Evolutionary conservation across 129 eudicot genomes (phyloP).

Genomic region (Saussurea involucrata): DNA sequence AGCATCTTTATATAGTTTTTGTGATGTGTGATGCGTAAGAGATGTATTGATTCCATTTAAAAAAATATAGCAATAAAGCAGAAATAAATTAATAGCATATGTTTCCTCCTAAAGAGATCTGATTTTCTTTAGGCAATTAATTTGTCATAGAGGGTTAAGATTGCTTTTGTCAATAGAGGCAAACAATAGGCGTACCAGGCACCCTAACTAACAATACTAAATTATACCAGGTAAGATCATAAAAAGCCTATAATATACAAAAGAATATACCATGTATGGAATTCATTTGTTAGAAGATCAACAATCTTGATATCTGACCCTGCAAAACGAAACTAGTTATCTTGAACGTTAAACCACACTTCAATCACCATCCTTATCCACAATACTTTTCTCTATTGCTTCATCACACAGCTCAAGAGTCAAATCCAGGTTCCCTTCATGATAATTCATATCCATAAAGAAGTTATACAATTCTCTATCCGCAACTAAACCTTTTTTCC

Average conservation of each 20-base stretch:
- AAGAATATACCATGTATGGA: slow-evolving; percentile 3
- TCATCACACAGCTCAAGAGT: slow-evolving; percentile 88
- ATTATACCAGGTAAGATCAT: slow-evolving; percentile 1
- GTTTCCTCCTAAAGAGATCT: slow-evolving; percentile 1
- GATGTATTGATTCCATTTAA: not conserved
- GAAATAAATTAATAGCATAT: not conserved
- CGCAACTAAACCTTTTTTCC: slow-evolving; percentile 54
- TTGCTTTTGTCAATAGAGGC: not conserved
- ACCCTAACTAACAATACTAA: not conserved
- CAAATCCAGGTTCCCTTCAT: slow-evolving; percentile 67
- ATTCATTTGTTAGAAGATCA: slow-evolving; percentile 9
- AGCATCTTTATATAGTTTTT: not conserved
- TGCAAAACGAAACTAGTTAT: slow-evolving; percentile 14
- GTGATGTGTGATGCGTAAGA: not conserved
- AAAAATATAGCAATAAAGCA: not conserved
- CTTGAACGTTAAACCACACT: slow-evolving; percentile 19
- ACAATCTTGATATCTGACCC: slow-evolving; percentile 14
- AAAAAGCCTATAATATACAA: slow-evolving; percentile 2
- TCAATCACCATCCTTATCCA: slow-evolving; percentile 32
- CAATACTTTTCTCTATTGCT: slow-evolving; percentile 53
- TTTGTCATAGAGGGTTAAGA: not conserved
- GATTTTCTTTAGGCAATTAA: not conserved
- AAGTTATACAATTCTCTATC: slow-evolving; percentile 50
- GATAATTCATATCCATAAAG: slow-evolving; percentile 68
- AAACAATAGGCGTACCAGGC: not conserved